Evolutionary conservation across 208 protist species (phyloP).

Genomic region (Ichthyophonus hoferi): DNA sequence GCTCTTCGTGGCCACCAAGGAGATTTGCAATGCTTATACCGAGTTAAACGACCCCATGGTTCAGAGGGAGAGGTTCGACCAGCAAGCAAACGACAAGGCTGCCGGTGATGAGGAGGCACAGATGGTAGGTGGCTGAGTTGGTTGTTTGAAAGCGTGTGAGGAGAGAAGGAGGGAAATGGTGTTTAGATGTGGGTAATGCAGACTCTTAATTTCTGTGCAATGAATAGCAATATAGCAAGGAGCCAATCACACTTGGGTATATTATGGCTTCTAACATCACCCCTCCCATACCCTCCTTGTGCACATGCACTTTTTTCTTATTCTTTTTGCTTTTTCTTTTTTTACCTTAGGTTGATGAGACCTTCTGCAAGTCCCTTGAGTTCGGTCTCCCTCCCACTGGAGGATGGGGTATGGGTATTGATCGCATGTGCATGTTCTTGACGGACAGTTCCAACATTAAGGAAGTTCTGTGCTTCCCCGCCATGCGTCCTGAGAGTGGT

Average conservation of each 20-base stretch:
- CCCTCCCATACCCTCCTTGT: too few relatives aligned
- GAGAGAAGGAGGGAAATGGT: not conserved
- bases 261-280: not conserved
- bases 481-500: conserved; percentile 60
- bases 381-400: conserved; percentile 97
- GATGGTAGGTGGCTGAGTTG: conserved; percentile 44
- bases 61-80: conserved; percentile 94
- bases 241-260: too few relatives aligned
- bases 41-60: conserved; percentile 99
- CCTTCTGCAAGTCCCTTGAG: conserved; percentile 91
- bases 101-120: conserved; percentile 95
- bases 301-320: too few relatives aligned
- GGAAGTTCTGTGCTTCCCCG: conserved; percentile 73
- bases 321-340: not conserved
- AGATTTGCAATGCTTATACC: conserved; percentile 97
- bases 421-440: conserved; percentile 98
- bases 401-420: conserved; percentile 99
- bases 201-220: not conserved
- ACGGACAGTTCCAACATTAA: conserved; percentile 97
- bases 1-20: conserved; percentile 94
- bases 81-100: conserved; percentile 77
- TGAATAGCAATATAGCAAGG: too few relatives aligned
- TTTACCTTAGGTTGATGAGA: conserved; percentile 85
- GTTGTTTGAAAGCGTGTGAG: not conserved
- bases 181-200: not conserved